Evolutionary conservation across 805 yeast species (phyloP).

Genomic region (Wickerhamiella kazuoi): DNA sequence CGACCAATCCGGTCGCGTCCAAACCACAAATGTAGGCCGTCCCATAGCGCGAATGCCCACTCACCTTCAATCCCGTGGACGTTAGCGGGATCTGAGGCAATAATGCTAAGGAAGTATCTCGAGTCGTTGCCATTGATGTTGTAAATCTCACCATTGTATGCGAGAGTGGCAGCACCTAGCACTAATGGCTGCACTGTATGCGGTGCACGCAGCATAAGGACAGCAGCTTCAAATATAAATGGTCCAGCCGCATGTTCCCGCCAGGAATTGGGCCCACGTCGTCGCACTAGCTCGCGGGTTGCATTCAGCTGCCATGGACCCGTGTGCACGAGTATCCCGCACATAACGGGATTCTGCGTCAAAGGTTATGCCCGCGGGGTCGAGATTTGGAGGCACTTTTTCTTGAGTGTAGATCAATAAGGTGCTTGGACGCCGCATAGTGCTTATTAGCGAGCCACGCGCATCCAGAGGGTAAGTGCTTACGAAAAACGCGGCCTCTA

Average conservation of each 20-base stretch:
- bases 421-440: too few relatives aligned
- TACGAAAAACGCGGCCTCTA: too few relatives aligned
- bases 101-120: constrained; percentile 27
- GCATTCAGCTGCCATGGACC: background rate
- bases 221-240: constrained; percentile 28
- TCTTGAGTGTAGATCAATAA: too few relatives aligned
- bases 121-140: constrained; percentile 48
- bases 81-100: constrained; percentile 25
- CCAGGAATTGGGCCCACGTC: constrained; percentile 19
- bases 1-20: constrained; percentile 77
- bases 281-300: background rate
- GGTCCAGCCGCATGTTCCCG: constrained; percentile 1
- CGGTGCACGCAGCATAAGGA: constrained; percentile 66
- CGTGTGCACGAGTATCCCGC: constrained; percentile 18
- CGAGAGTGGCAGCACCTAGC: constrained; percentile 28
- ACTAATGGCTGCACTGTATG: constrained; percentile 55
- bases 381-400: too few relatives aligned
- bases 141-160: constrained; percentile 86
- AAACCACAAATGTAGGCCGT: constrained; percentile 35
- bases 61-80: constrained; percentile 55
- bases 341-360: constrained; percentile 10
- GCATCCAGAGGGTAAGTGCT: too few relatives aligned
- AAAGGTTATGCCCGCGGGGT: background rate
- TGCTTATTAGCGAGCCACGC: too few relatives aligned
- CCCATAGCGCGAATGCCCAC: constrained; percentile 44